Evolutionary conservation across 2,329 filamentous ascomycete species (phyloP).

Genomic region (Decorospora gaudefroyi): DNA sequence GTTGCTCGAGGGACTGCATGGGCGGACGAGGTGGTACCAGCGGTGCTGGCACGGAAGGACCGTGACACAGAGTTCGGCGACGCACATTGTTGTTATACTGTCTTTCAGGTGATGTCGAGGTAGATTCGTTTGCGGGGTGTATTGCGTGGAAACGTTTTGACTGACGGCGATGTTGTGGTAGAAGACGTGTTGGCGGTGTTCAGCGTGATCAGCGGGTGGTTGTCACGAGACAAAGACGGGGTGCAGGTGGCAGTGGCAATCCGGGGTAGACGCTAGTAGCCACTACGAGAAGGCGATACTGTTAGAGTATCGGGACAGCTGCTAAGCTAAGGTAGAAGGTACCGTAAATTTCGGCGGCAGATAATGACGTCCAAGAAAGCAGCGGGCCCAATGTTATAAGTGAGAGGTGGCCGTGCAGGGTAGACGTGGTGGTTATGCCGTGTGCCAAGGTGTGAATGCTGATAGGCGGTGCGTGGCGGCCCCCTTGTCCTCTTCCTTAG

Average conservation of each 20-base stretch:
- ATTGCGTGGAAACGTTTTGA: constrained; percentile 27
- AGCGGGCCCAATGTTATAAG: constrained; percentile 28
- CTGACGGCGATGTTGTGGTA: constrained; percentile 30
- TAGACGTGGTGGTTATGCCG: constrained; percentile 17
- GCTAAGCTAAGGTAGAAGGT: too few species aligned
- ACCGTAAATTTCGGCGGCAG: constrained; percentile 13
- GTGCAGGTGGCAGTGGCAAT: too few species aligned
- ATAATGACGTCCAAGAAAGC: constrained; percentile 11
- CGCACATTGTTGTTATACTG: constrained; percentile 50
- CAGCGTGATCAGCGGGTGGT: constrained; percentile 4
- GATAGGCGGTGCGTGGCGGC: constrained; percentile 30
- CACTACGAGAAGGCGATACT: constrained; percentile 21
- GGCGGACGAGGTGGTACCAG: constrained; percentile 55
- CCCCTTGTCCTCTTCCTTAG: constrained; percentile 22
- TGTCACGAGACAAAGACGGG: constrained; percentile 27
- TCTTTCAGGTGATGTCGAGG: constrained; percentile 37
- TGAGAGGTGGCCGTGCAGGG: constrained; percentile 24
- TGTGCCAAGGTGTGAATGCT: constrained; percentile 34
- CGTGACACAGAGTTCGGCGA: constrained; percentile 56
- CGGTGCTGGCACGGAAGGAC: constrained; percentile 54
- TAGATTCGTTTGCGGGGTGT: constrained; percentile 25
- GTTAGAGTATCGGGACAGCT: constrained; percentile 11
- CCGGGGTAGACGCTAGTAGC: constrained; percentile 30
- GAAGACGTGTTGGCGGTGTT: constrained; percentile 18
- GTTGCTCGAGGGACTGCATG: constrained; percentile 52